Evolutionary conservation across 805 yeast genomes (phyloP).

Genomic region (Metschnikowia henanensis): DNA sequence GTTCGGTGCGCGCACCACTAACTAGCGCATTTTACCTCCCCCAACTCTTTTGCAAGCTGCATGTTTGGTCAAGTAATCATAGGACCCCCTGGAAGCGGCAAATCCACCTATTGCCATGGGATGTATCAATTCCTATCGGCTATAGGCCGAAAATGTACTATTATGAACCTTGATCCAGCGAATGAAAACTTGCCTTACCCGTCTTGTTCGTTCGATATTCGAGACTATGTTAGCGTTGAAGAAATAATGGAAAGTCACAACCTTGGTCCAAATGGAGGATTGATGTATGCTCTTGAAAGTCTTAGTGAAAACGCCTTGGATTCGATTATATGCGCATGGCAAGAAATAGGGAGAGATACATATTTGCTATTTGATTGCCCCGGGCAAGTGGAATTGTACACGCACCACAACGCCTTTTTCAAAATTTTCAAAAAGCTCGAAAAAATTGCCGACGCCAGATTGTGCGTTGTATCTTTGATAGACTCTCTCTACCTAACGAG

Average conservation of each 20-base stretch:
- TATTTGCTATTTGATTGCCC: constrained; percentile 88
- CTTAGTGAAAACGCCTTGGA: constrained; percentile 47
- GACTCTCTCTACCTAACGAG: constrained; percentile 81
- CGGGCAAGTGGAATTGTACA: constrained; percentile 94
- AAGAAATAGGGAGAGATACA: constrained; percentile 36
- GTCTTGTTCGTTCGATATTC: constrained; percentile 66
- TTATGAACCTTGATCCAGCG: constrained; percentile 91
- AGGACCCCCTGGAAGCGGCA: constrained; percentile 99
- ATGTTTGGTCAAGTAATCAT: constrained; percentile 89
- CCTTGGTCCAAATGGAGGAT: constrained; percentile 89
- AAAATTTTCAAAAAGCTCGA: constrained; percentile 61
- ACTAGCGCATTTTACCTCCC: neutral
- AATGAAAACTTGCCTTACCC: constrained; percentile 72
- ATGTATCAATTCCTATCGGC: constrained; percentile 91
- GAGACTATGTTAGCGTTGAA: constrained; percentile 74
- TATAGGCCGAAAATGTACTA: constrained; percentile 85
- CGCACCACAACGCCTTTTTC: constrained; percentile 78
- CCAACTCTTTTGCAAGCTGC: neutral
- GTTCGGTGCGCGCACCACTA: constrained; percentile 14
- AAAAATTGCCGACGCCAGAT: constrained; percentile 61
- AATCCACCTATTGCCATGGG: constrained; percentile 93
- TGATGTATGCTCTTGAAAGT: constrained; percentile 82
- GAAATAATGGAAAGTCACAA: constrained; percentile 72
- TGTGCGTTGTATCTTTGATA: constrained; percentile 82
- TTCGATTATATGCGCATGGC: constrained; percentile 43